These are phyloP conservation scores for Penstemon newberryi DNA, from an alignment of 257 asterid genomes.

Conservation along the genomic window DNA sequence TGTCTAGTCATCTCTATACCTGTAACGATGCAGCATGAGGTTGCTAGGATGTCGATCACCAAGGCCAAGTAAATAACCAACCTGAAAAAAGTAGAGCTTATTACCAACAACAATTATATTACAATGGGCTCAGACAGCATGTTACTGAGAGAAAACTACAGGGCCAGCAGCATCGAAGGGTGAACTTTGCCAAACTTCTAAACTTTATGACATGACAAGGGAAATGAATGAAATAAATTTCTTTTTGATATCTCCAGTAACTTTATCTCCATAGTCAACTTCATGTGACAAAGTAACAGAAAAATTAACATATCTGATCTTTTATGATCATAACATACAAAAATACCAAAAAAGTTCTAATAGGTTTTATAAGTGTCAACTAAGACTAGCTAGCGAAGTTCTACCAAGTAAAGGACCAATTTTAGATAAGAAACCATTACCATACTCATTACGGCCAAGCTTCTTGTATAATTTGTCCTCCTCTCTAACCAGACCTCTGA, in stretches of 20 bases:
- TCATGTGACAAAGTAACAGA: neutral
- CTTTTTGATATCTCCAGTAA: neutral
- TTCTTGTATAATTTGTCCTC: slow-evolving; percentile 96
- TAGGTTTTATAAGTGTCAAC: no score
- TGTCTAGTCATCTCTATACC: slow-evolving; percentile 42
- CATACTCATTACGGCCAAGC: slow-evolving; percentile 99
- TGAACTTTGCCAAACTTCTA: neutral
- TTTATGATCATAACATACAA: neutral
- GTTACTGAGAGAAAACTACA: no score
- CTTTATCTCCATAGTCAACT: neutral
- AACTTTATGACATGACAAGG: neutral
- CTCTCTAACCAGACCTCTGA: slow-evolving; percentile 98
- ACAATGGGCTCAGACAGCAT: neutral
- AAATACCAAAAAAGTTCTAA: slow-evolving; percentile 3
- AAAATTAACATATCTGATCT: neutral
- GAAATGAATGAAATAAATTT: neutral
- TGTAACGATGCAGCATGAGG: slow-evolving; percentile 95
- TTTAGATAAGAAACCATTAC: slow-evolving; percentile 42
- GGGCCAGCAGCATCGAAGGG: neutral
- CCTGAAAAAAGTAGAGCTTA: slow-evolving; percentile 46
- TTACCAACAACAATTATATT: neutral
- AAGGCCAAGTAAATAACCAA: slow-evolving; percentile 94
- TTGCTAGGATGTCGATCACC: slow-evolving; percentile 99
- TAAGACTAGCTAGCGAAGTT: no score
- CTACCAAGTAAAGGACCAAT: neutral